These are phyloP conservation scores for Cyclanthera cordifolia DNA, from an alignment of 306 rosid species.

Conservation along the genomic window DNA sequence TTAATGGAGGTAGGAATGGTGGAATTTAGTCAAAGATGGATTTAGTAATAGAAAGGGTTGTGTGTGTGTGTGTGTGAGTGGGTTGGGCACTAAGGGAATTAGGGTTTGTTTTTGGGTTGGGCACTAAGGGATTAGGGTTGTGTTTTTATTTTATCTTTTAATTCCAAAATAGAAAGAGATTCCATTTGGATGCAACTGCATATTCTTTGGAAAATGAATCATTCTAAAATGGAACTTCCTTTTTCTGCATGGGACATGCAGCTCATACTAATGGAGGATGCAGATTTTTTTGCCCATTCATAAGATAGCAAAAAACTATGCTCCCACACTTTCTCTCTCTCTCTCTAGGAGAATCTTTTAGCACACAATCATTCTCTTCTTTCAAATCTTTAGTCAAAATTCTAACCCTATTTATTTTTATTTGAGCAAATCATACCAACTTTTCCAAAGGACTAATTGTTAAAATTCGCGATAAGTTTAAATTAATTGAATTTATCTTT, in stretches of 20 bases:
- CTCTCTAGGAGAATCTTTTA: constrained; percentile 28
- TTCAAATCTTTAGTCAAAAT: too few relatives aligned
- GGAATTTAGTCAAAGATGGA: constrained; percentile 5
- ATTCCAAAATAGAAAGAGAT: background rate
- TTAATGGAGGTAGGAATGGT: background rate
- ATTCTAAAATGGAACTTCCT: constrained; percentile 8
- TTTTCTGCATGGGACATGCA: constrained; percentile 43
- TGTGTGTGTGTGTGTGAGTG: constrained; percentile 5
- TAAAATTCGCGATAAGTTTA: too few relatives aligned
- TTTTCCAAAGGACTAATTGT: too few relatives aligned
- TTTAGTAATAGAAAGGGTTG: background rate
- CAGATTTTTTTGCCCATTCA: background rate
- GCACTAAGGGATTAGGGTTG: background rate
- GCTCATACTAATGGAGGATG: constrained; percentile 1
- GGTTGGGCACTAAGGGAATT: constrained; percentile 2
- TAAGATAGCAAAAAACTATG: background rate
- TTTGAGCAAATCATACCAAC: too few relatives aligned
- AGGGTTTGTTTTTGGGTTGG: background rate
- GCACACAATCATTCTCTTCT: constrained; percentile 23
- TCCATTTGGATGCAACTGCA: constrained; percentile 1
- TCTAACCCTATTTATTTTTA: too few relatives aligned
- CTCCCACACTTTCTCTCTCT: background rate
- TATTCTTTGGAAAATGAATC: background rate
- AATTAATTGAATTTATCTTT: too few relatives aligned
- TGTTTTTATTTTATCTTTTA: background rate